These are phyloP conservation scores for Coleophoma crateriformis DNA, from an alignment of 2,329 filamentous ascomycete genomes.

Conservation along the genomic window DNA sequence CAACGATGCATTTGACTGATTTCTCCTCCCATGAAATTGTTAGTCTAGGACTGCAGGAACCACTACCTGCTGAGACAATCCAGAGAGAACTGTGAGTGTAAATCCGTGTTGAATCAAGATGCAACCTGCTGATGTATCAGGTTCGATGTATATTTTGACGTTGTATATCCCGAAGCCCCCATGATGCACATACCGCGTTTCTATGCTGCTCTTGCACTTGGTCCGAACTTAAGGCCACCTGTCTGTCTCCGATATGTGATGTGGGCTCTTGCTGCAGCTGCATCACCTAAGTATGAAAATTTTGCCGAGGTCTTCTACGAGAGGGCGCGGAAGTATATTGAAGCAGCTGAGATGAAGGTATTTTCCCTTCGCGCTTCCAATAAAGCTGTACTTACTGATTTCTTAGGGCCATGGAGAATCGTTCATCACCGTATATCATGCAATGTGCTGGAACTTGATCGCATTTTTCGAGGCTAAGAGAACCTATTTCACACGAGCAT, in stretches of 20 bases:
- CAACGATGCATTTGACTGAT: background rate
- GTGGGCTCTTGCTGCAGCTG: conserved; percentile 82
- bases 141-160: conserved; percentile 80
- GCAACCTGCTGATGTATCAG: conserved; percentile 30
- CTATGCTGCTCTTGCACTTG: conserved; percentile 76
- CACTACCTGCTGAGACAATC: conserved; percentile 73
- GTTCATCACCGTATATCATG: conserved; percentile 76
- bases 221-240: conserved; percentile 76
- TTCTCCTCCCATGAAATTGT: conserved; percentile 2
- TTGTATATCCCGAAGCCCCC: conserved; percentile 74
- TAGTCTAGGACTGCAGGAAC: conserved; percentile 7
- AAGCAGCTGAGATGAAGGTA: conserved; percentile 78
- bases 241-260: conserved; percentile 86
- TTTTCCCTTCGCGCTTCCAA: too few relatives aligned
- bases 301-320: conserved; percentile 83
- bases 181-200: conserved; percentile 85
- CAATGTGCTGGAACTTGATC: conserved; percentile 75
- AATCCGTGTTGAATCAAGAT: background rate
- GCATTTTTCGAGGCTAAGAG: conserved; percentile 86
- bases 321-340: conserved; percentile 79
- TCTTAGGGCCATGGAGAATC: conserved; percentile 59
- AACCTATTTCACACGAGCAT: conserved; percentile 92
- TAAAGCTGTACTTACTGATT: too few relatives aligned
- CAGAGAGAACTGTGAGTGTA: conserved; percentile 53
- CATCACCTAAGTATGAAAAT: conserved; percentile 71